Base-by-base conservation (phyloP, 1,284 basidiomycete genomes). In the Abortiporus biennis region DNA sequence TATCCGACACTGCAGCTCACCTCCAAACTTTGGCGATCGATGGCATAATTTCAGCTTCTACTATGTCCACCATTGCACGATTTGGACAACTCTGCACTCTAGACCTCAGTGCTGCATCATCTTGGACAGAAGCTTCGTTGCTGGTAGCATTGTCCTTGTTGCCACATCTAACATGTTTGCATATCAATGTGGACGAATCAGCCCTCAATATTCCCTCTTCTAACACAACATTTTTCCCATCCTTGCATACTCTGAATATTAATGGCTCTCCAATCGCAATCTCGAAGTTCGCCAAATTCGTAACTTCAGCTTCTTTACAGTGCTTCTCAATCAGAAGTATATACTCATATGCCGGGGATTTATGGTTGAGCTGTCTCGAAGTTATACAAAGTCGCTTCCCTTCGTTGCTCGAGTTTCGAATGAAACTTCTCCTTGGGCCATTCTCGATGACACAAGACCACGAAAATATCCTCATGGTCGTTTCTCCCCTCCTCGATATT, bases 191-290 rank as follows among this genome's bases (percentile, higher is more conserved):
- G 12, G 19, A 16, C 6, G 31, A 16, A 19, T 15, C 38, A 4
- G 2, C 12, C 13, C 6, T 32, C 5, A 19, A 25, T 23, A 23
- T 1, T 1, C n/a, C 38, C 15, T 13, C 15, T 1, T 5, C 16
- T 6, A 9, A 24, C 9, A n/a, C n/a, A n/a, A n/a, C n/a, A n/a
- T n/a, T n/a, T n/a, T 48, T 43, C 21, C 16, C 20, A 3, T 36
- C 38, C n/a, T 30, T 45, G 2, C 16, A 36, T 19, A 9, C 31
- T 5, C 22, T 42, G 12, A 3, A 17, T 3, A 24, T 48, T 8
- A 38, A 34, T 8, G 47, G 47, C 2, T 4, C 38, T 12, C 35
- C 40, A 3, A 8, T 15, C 9, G 22, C 47, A 12, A 36, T 45
- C 22, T 5, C 12, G 15, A 6, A 16, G 13, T 25, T 42, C 23